Percentiles rank a stretch among this genome's conserved stretches.
phyloP scores from a whole-genome alignment of 805 yeast species.

The Kuraishia molischiana region DNA sequence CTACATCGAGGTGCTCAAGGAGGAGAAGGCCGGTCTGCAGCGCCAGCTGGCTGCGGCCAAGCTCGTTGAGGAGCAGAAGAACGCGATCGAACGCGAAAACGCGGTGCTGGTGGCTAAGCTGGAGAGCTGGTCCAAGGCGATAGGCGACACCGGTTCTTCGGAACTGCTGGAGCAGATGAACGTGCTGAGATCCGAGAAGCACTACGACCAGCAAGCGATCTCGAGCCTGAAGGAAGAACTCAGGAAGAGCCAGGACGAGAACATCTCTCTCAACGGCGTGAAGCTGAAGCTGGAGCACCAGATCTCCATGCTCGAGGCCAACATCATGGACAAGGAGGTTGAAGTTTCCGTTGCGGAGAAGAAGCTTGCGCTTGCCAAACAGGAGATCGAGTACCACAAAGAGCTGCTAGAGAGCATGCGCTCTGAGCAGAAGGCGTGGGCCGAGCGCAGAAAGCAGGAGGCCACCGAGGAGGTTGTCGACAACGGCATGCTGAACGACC shows the following conservation, averaged over 20 bases:
- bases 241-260: background rate
- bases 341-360: constrained; percentile 2
- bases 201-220: background rate
- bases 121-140: constrained; percentile 31
- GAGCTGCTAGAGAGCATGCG: constrained; percentile 7
- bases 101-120: constrained; percentile 35
- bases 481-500: background rate
- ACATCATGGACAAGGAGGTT: background rate
- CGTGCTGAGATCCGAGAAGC: constrained; percentile 7
- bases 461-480: background rate
- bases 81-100: constrained; percentile 40
- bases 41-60: constrained; percentile 29
- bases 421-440: background rate
- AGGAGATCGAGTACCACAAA: constrained; percentile 12
- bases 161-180: constrained; percentile 5
- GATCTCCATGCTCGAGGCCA: background rate
- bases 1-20: constrained; percentile 41
- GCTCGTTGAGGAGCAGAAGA: constrained; percentile 30
- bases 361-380: constrained; percentile 8
- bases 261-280: background rate
- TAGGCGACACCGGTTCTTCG: constrained; percentile 19
- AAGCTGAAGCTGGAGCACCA: background rate
- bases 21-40: constrained; percentile 36
- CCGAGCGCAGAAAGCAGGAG: background rate
- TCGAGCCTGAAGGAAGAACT: background rate